Conservation (phyloP, 2,329 filamentous ascomycete genomes). For the Knufia fluminis region DNA sequence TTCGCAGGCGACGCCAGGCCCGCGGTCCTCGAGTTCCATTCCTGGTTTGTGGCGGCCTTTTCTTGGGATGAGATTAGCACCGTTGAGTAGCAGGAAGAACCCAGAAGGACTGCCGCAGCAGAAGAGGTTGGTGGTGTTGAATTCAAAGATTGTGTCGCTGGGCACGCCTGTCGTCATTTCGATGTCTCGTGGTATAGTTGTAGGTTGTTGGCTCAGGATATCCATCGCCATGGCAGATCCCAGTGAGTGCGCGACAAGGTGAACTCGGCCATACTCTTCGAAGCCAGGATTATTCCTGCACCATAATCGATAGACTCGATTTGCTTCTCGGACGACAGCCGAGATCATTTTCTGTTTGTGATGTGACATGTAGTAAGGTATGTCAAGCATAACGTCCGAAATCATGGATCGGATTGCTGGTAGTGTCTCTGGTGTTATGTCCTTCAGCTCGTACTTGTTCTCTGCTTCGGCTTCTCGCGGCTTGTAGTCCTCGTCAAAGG, state of each 20-base stretch:
- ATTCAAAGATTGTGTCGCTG: constrained; percentile 64
- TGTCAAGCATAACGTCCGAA: constrained; percentile 95
- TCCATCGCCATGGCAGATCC: constrained; percentile 93
- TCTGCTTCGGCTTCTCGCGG: constrained; percentile 43
- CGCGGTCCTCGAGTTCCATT: constrained; percentile 53
- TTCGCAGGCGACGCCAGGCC: constrained; percentile 62
- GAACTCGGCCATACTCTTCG: constrained; percentile 67
- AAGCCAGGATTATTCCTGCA: constrained; percentile 89
- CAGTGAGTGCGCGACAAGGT: constrained; percentile 85
- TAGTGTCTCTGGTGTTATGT: constrained; percentile 85
- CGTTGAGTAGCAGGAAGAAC: constrained; percentile 82
- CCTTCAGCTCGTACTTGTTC: constrained; percentile 60
- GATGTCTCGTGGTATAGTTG: constrained; percentile 45
- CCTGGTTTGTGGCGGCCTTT: constrained; percentile 67
- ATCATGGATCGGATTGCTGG: constrained; percentile 90
- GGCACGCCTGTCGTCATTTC: constrained; percentile 29
- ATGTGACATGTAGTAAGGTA: constrained; percentile 94
- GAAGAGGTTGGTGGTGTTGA: constrained; percentile 84
- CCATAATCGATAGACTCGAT: constrained; percentile 92
- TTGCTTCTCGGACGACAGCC: constrained; percentile 81
- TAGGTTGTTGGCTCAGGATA: constrained; percentile 82
- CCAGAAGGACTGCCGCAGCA: constrained; percentile 81
- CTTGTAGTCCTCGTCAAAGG: constrained; percentile 66
- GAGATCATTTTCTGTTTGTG: constrained; percentile 93
- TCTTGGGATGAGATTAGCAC: constrained; percentile 61